Evolutionary conservation across 179 eudicot species (phyloP), one percentile per base, ranked within the genome.

Genomic region (Spinacia oleracea): DNA sequence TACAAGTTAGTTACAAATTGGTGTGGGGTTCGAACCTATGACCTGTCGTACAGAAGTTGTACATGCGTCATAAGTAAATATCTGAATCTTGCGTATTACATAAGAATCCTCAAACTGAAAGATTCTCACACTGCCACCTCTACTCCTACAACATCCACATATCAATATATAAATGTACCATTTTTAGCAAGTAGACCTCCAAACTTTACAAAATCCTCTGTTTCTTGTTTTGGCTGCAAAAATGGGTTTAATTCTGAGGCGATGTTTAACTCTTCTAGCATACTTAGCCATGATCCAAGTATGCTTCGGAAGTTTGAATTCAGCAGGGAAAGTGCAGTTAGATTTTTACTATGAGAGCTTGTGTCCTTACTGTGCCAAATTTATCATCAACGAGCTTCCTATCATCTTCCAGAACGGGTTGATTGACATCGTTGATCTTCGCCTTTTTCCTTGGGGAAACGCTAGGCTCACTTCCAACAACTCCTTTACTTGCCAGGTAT

Each of bases 371-470:
- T 80, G 93, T 77, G 85, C 88, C 29, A 73, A 85, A 25, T 88
- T 89, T 83, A 81, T 90, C 38, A 67, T 84, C 43, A 83, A 89
- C 56, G 75, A 73, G 63, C 81, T 91, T 0, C 45, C 80, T 43
- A 76, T 77, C 72, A 62, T 90, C 45, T 88, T 90, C 72, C 69
- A 85, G 1, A 79, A 81, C 25, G 92, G 86, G 4, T 64, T 91
- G 32, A 87, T 86, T 64, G 80, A 80, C 60, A 81, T 90, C 46
- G 85, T 84, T 70, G 85, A 86, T 77, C 91, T 91, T 74, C 80
- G 85, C 73, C 91, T 90, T 66, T 74, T 85, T 62, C 97, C 93
- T 45, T 90, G 89, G 84, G 92, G 97, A 63, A 90, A 90, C 77
- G 92, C 97, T 74, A 80, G 73, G 83, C 51, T 91, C 46, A 16